These are phyloP conservation scores for Naematelia encephala DNA, from an alignment of 768 basidiomycete species.

Conservation along the genomic window DNA sequence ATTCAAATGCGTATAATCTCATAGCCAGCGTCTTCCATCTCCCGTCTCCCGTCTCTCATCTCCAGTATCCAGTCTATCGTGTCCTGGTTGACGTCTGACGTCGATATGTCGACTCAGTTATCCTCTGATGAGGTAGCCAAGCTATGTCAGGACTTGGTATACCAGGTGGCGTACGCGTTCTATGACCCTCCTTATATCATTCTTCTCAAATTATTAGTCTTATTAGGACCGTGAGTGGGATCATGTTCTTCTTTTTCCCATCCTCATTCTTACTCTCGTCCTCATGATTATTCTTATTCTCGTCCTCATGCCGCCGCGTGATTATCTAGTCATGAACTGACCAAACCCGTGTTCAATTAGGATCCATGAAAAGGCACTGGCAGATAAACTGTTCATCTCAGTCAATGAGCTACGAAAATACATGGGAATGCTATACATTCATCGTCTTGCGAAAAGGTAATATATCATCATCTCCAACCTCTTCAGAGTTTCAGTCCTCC, in stretches of 20 bases:
- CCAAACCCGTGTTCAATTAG: slow-evolving; percentile 13
- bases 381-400: slow-evolving; percentile 13
- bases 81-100: neutral
- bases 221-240: slow-evolving; percentile 84
- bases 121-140: slow-evolving; percentile 30
- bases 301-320: too few relatives aligned
- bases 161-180: slow-evolving; percentile 88
- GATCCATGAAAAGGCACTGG: slow-evolving; percentile 34
- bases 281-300: too few relatives aligned
- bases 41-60: too few relatives aligned
- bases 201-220: slow-evolving; percentile 87
- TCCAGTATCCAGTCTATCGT: neutral
- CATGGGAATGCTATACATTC: slow-evolving; percentile 42
- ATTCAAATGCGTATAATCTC: too few relatives aligned
- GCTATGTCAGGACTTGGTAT: slow-evolving; percentile 61
- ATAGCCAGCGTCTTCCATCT: too few relatives aligned
- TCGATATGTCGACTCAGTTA: slow-evolving; percentile 22
- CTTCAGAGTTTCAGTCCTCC: neutral
- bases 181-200: slow-evolving; percentile 91
- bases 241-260: neutral
- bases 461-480: slow-evolving; percentile 1
- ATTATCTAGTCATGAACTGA: neutral
- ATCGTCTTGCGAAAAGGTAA: slow-evolving; percentile 44
- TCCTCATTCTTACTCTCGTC: neutral
- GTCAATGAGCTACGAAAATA: slow-evolving; percentile 46